Conservation (phyloP, 2,329 filamentous ascomycete genomes). For the Diaporthe caulivora region DNA sequence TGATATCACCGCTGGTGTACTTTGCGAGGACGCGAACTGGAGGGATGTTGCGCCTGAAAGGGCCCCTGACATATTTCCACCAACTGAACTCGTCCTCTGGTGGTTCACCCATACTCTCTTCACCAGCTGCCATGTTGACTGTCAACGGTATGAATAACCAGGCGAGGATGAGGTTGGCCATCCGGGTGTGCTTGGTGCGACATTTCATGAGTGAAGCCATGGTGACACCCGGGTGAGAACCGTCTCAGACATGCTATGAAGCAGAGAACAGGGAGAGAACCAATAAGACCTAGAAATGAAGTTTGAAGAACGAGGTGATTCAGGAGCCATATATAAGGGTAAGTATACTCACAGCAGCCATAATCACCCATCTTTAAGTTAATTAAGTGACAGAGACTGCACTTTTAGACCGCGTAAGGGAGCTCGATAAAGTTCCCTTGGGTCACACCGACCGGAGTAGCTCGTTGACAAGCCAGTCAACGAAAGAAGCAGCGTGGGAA, state of each 20-base stretch:
- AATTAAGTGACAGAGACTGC: not conserved
- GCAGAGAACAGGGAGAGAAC: not conserved
- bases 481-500: not conserved
- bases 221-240: not conserved
- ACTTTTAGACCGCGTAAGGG: not conserved
- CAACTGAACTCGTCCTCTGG: slow-evolving; percentile 26
- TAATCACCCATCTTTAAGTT: slow-evolving; percentile 23
- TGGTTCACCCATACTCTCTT: not conserved
- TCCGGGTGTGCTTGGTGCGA: not conserved
- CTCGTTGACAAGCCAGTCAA: not conserved
- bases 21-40: slow-evolving; percentile 35
- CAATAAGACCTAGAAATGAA: not conserved
- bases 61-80: slow-evolving; percentile 40
- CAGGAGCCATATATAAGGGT: not conserved
- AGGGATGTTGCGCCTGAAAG: slow-evolving; percentile 28
- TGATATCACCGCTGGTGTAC: slow-evolving; percentile 53
- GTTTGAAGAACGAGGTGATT: not conserved
- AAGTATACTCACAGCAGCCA: slow-evolving; percentile 12
- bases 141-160: slow-evolving; percentile 8
- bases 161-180: not conserved
- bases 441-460: not conserved
- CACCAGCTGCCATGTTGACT: not conserved
- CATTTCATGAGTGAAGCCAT: not conserved
- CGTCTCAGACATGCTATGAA: not conserved
- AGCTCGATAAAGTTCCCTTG: not conserved